Base-by-base conservation (phyloP, 345 rosid genomes). In the Citrus cavaleriei region DNA sequence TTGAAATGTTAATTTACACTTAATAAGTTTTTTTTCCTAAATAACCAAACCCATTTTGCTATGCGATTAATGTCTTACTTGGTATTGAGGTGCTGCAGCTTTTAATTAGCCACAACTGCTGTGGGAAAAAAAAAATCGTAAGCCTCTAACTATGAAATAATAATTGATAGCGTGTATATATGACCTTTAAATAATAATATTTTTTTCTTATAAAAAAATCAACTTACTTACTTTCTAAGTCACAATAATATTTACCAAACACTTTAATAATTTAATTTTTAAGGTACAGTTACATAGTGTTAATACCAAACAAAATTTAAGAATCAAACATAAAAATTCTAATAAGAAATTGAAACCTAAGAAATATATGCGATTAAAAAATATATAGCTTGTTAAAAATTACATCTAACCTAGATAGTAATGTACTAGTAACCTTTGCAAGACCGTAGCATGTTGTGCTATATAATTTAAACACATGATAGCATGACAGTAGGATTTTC, bases 211-310 rank as follows among this genome's bases (percentile, higher is more conserved):
- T 35, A 35, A 35, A 35, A 35, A 35, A 35, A 42, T 42, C 4
- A 42, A 42, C 4, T 42, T 42, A 0, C 4, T 42, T 42, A 12
- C 4, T 42, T 42, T 46, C 18, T 0, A 46, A 46, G 0, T 3
- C 0, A 46, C 51, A 46, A 1, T 1, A 12, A 0, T 46, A 2
- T 1, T 46, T 12, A 12, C 5, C 0, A 42, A 42, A 42, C 0
- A 3, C 16, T 42, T 42, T 3, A 13, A 1, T 46, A 3, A 0
- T 12, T 3, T 46, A 46, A 46, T 0, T 46, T 46, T 46, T 46
- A 46, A 12, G 0, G 4, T 13, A 13, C 3, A 3, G 0, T 0
- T 13, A 2, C 18, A 18, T 2, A 46, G 13, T 13, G 5, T 46
- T 0, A 13, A 12, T 12, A 3, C 1, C 1, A 13, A 46, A 46